Base-by-base conservation (phyloP, 768 basidiomycete genomes). In the Lentinula edodes region DNA sequence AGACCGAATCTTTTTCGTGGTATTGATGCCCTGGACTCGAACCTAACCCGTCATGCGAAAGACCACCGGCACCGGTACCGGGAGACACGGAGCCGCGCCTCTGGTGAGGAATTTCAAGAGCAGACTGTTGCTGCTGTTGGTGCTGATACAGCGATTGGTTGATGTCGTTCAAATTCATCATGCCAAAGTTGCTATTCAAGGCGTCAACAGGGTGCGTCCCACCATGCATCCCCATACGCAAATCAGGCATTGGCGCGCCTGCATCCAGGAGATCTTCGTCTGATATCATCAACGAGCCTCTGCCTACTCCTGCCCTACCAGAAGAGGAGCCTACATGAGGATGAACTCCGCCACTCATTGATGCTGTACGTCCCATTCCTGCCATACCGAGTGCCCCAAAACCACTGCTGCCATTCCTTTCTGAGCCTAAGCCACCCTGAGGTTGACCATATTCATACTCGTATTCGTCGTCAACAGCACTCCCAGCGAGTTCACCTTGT, bases 191-290 rank as follows among this genome's bases (percentile, higher is more conserved):
- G 32, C 10, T 60, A 13, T 60, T 42, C 9, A 56, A 18, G 10
- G 55, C 18, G 23, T 56, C 38, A 5, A 56, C n/a, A 28, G 42
- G 53, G 35, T 54, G 53, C 38, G n/a, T 39, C 28, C 55, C 51
- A 34, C 51, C 55, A 42, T 43, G 38, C 18, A 43, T 43, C 1
- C 41, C 20, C 53, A 35, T 35, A 20, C 38, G 20, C 35, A 60
- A 23, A 36, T 46, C 58, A 59, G 48, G 36, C 32, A 51, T 46
- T 10, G 48, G 48, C 66, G 89, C 89, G 20, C 80, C 82, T 0
- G 89, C 89, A 18, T 52, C 62, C 8, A 63, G 20, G 12, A 94
- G 82, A 63, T 94, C 91, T 55, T 93, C 92, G 63, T 94, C 92
- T 0, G 85, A 84, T 20, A 93, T 73, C 72, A 89, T 75, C 34